These are phyloP conservation scores for Neocatenulostroma microsporum DNA, from an alignment of 2,329 filamentous ascomycete genomes.

Conservation along the genomic window DNA sequence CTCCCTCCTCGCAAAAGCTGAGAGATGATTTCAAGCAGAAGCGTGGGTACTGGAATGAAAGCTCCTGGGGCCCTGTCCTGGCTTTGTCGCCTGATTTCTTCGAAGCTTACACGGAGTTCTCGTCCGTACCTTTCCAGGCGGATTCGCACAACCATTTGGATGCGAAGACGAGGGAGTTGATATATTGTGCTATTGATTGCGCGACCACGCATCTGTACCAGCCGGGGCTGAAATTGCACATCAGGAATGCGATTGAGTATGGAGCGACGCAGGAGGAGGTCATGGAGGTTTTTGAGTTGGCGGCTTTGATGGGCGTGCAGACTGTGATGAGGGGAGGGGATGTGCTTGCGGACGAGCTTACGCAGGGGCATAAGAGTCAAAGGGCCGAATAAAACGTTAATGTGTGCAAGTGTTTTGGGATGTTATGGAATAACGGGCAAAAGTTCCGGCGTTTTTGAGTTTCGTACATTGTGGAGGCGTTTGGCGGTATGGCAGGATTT, in stretches of 20 bases:
- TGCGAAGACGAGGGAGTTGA: conserved; percentile 43
- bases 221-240: conserved; percentile 42
- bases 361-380: too few species aligned
- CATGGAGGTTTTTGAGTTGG: conserved; percentile 43
- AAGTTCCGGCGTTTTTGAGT: too few species aligned
- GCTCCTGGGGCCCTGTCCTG: conserved; percentile 40
- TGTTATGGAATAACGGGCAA: too few species aligned
- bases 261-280: conserved; percentile 43
- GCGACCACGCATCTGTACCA: conserved; percentile 43
- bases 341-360: conserved; percentile 3
- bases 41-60: conserved; percentile 43
- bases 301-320: conserved; percentile 26
- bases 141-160: conserved; percentile 21
- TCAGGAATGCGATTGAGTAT: conserved; percentile 41
- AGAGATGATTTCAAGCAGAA: conserved; percentile 39
- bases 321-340: conserved; percentile 5
- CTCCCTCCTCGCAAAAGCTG: conserved; percentile 23
- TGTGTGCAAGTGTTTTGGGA: too few species aligned
- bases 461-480: too few species aligned
- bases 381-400: too few species aligned
- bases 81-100: conserved; percentile 43
- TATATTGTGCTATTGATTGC: conserved; percentile 44
- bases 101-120: conserved; percentile 41
- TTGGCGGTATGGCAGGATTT: too few species aligned
- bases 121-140: conserved; percentile 31